Percentiles rank a stretch among this genome's conserved stretches.
Evolutionary conservation across 371 early-diverging fungal genomes (phyloP).

Genomic region (Mucor indicus): DNA sequence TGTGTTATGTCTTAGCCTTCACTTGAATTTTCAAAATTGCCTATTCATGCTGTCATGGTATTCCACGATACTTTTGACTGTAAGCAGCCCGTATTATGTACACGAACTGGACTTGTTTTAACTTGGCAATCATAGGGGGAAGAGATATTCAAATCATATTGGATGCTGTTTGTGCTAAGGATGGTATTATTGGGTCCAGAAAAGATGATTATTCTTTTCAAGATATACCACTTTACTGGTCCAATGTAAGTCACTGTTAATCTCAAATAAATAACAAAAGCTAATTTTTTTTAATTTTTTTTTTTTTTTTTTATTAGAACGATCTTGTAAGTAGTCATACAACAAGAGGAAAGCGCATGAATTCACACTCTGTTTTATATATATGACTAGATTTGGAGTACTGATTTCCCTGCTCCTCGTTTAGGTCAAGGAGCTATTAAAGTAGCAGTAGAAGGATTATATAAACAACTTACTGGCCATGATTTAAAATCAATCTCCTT

Average conservation of each 20-base stretch:
- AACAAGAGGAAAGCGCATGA: too few species aligned
- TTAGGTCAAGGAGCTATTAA: slow-evolving; percentile 84
- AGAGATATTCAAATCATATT: slow-evolving; percentile 80
- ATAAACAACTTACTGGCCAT: slow-evolving; percentile 32
- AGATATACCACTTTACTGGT: slow-evolving; percentile 75
- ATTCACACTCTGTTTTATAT: too few species aligned
- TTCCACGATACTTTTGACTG: slow-evolving; percentile 87
- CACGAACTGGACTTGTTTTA: background rate
- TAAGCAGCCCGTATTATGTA: slow-evolving; percentile 14
- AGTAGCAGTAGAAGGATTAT: slow-evolving; percentile 59
- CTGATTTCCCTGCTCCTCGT: slow-evolving; percentile 74
- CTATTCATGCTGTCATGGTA: slow-evolving; percentile 74
- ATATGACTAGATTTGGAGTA: slow-evolving; percentile 70
- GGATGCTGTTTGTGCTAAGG: slow-evolving; percentile 68
- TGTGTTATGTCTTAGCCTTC: slow-evolving; percentile 1
- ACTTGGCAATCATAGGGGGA: slow-evolving; percentile 49
- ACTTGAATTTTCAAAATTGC: slow-evolving; percentile 48
- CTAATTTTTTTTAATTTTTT: background rate
- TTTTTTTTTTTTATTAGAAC: slow-evolving; percentile 20
- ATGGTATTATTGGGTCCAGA: slow-evolving; percentile 61
- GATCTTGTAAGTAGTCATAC: slow-evolving; percentile 30
- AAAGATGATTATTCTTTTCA: slow-evolving; percentile 42
- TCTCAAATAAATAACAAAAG: too few species aligned
- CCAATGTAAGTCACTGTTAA: slow-evolving; percentile 51
- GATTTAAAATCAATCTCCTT: slow-evolving; percentile 65